These are phyloP conservation scores for Rhodomyrtus tomentosa DNA, from an alignment of 345 rosid genomes.

Conservation along the genomic window DNA sequence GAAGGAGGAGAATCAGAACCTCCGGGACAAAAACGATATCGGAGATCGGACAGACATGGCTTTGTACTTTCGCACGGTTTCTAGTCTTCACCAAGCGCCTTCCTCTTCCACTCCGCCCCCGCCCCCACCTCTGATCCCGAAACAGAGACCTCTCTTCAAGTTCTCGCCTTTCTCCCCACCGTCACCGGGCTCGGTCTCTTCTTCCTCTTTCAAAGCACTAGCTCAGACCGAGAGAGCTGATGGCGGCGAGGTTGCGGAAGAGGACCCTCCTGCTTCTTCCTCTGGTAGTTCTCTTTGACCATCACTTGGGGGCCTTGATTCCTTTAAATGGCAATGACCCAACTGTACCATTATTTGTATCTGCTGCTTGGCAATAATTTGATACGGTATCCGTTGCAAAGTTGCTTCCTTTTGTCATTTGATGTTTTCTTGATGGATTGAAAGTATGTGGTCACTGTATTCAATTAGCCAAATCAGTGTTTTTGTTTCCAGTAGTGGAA, in stretches of 20 bases:
- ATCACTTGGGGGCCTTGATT: neutral
- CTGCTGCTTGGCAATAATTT: neutral
- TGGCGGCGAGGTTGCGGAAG: constrained; percentile 23
- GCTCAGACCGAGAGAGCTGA: constrained; percentile 32
- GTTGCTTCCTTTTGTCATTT: neutral
- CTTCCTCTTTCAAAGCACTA: constrained; percentile 8
- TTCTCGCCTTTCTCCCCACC: constrained; percentile 1
- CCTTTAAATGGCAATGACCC: neutral
- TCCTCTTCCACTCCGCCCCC: neutral
- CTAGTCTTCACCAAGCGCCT: neutral
- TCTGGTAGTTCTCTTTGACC: neutral
- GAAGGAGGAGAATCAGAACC: neutral
- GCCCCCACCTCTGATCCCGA: neutral
- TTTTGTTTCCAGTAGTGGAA: neutral
- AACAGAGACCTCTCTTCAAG: constrained; percentile 1
- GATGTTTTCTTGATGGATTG: neutral
- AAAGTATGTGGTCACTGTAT: neutral
- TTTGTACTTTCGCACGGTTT: neutral
- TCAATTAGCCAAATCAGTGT: neutral
- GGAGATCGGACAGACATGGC: neutral
- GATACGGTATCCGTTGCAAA: neutral
- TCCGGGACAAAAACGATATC: neutral
- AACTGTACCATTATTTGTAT: neutral
- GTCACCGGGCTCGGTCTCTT: neutral
- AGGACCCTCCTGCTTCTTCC: constrained; percentile 15